Evolutionary conservation across 768 basidiomycete species (phyloP), one percentile per base, ranked within the genome.

Genomic region (Mycena pura): DNA sequence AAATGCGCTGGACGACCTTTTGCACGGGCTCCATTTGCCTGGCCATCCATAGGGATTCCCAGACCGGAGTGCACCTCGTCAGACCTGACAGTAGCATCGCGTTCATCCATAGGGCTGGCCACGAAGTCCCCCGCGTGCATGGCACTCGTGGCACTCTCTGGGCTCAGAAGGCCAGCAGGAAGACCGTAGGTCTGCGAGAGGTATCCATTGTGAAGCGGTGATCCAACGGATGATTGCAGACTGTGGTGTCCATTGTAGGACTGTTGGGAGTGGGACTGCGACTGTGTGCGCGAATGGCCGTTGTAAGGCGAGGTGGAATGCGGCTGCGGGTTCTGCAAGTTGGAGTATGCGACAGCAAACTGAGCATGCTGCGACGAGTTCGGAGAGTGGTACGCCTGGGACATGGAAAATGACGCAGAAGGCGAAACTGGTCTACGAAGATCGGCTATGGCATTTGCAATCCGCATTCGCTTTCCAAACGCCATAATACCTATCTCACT

Each of bases 401-500:
- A 72, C 13, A 65, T 43, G 43, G 67, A 41, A 9, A 75, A 70
- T n/a, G 73, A 72, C 15, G 77, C 66, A 17, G 74, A 78, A 0
- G 77, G 74, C 9, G 73, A 82, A 15, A 88, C 86, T 0, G 91
- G 89, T 3, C 87, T 85, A 24, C 89, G 87, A 6, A 99, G 85
- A 57, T 99, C 96, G 5, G 85, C 77, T 67, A 99, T 97, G 24
- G 94, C 94, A 65, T 96, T 95, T 24, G 92, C 89, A 56, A 99
- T 95, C 55, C 93, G 88, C 73, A 93, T 83, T 17, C 97, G 92
- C 72, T 97, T 97, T 13, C 97, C 97, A 67, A 96, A 97, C 4
- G 95, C 95, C 69, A 84, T 79, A 65, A 99, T 94, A 22, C 95
- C 97, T 52, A 99, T 90, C 77, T 99, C 96, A 10, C 78, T 82